These are phyloP conservation scores for Diaporthe citri DNA, from an alignment of 2,329 filamentous ascomycete species.

Conservation along the genomic window DNA sequence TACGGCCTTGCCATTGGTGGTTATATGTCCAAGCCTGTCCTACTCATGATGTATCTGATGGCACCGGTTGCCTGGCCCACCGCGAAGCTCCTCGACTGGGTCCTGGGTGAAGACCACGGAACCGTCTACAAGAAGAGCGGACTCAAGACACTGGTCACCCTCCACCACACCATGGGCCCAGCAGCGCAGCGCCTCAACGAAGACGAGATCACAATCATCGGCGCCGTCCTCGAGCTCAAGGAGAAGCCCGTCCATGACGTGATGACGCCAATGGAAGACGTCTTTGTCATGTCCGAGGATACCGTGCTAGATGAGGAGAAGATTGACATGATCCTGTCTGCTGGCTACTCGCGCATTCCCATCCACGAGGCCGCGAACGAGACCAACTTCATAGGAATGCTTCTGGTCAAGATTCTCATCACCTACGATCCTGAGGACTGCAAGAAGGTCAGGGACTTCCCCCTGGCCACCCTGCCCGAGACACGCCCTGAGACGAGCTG, in stretches of 20 bases:
- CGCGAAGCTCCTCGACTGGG: constrained; percentile 92
- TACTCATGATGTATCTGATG: constrained; percentile 91
- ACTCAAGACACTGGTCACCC: constrained; percentile 92
- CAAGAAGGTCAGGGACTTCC: constrained; percentile 88
- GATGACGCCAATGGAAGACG: constrained; percentile 99
- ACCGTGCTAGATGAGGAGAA: constrained; percentile 92
- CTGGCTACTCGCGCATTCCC: constrained; percentile 95
- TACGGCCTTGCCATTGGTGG: constrained; percentile 96
- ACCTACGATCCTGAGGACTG: constrained; percentile 97
- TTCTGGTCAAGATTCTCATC: constrained; percentile 98
- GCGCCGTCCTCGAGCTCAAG: constrained; percentile 94
- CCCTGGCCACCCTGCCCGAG: constrained; percentile 92
- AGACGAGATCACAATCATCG: constrained; percentile 99
- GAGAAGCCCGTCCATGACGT: constrained; percentile 95
- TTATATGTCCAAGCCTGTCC: constrained; percentile 90
- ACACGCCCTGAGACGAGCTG: constrained; percentile 96
- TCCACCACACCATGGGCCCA: constrained; percentile 92
- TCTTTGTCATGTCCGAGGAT: constrained; percentile 96
- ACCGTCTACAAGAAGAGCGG: constrained; percentile 99
- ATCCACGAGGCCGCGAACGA: constrained; percentile 89
- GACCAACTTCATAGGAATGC: constrained; percentile 95
- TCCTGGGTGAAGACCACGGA: constrained; percentile 94
- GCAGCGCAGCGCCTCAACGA: constrained; percentile 92
- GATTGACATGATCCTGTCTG: constrained; percentile 93
- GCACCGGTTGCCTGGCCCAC: constrained; percentile 93